phyloP scores from a whole-genome alignment of 2,329 filamentous ascomycete genomes.

The Dothistroma pini region DNA sequence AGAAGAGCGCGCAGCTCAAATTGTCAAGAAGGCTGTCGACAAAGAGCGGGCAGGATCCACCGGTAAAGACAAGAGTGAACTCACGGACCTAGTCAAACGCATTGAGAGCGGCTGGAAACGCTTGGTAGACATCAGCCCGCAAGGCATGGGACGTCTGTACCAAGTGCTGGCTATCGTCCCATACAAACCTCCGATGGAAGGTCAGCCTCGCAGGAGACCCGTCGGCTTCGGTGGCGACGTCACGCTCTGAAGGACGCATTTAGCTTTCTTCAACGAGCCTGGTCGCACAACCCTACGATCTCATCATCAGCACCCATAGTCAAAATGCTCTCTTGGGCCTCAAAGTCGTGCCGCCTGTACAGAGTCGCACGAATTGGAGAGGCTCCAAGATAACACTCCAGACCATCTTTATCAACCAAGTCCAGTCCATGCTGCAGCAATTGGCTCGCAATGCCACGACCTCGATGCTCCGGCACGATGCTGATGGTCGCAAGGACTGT shows the following conservation, averaged over 20 bases:
- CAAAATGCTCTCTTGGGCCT: neutral
- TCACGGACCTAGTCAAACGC: slow-evolving; percentile 53
- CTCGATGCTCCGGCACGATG: neutral
- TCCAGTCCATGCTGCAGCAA: neutral
- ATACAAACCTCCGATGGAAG: slow-evolving; percentile 50
- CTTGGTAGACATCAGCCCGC: slow-evolving; percentile 74
- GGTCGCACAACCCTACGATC: neutral
- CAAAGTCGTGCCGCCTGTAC: slow-evolving; percentile 1
- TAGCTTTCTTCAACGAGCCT: neutral
- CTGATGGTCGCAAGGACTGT: neutral
- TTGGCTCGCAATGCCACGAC: neutral
- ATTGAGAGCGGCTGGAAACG: slow-evolving; percentile 74
- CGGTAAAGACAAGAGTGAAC: slow-evolving; percentile 36
- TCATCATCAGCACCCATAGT: neutral
- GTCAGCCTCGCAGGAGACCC: slow-evolving; percentile 67
- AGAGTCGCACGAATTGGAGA: neutral
- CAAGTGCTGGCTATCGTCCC: slow-evolving; percentile 90
- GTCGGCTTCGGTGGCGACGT: slow-evolving; percentile 84
- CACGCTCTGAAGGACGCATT: slow-evolving; percentile 11
- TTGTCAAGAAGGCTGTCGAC: slow-evolving; percentile 50
- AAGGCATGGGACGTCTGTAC: slow-evolving; percentile 92
- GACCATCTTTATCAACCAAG: neutral
- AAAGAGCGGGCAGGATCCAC: slow-evolving; percentile 33
- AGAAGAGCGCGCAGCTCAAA: slow-evolving; percentile 65
- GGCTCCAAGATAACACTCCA: neutral